These are phyloP conservation scores for Penicillium sp. DNA, from an alignment of 2,329 filamentous ascomycete species.

Conservation along the genomic window DNA sequence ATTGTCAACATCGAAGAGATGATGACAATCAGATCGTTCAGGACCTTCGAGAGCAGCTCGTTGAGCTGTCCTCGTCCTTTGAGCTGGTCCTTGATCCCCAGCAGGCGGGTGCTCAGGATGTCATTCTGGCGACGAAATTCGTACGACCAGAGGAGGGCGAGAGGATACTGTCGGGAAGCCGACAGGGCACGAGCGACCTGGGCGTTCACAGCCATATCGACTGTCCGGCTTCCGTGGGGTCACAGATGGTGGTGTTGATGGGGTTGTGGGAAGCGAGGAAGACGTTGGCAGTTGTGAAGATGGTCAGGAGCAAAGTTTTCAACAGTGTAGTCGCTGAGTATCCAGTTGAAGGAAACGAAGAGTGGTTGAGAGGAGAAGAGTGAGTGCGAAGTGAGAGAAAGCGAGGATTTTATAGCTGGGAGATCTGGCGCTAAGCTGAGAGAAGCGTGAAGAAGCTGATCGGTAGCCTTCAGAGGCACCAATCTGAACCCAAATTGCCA, in stretches of 20 bases:
- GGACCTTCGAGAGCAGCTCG: neutral
- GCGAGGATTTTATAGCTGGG: neutral
- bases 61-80: neutral
- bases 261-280: neutral
- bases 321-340: neutral
- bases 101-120: slow-evolving; percentile 24
- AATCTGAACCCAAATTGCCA: neutral
- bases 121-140: slow-evolving; percentile 35
- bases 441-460: neutral
- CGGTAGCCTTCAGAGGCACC: neutral
- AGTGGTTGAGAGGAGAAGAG: neutral
- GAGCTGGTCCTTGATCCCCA: slow-evolving; percentile 14
- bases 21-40: slow-evolving; percentile 4
- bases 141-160: slow-evolving; percentile 34
- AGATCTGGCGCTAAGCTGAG: neutral
- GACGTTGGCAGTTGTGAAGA: neutral
- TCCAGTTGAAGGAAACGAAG: neutral
- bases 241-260: neutral
- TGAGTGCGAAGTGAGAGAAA: neutral
- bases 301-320: neutral
- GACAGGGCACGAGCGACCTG: neutral
- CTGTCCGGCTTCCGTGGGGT: neutral
- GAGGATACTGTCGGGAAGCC: neutral
- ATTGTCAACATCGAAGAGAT: slow-evolving; percentile 1
- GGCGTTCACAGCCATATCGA: neutral